These are phyloP conservation scores for Trichoderma sp. DNA, from an alignment of 2,329 filamentous ascomycete genomes.

Conservation along the genomic window DNA sequence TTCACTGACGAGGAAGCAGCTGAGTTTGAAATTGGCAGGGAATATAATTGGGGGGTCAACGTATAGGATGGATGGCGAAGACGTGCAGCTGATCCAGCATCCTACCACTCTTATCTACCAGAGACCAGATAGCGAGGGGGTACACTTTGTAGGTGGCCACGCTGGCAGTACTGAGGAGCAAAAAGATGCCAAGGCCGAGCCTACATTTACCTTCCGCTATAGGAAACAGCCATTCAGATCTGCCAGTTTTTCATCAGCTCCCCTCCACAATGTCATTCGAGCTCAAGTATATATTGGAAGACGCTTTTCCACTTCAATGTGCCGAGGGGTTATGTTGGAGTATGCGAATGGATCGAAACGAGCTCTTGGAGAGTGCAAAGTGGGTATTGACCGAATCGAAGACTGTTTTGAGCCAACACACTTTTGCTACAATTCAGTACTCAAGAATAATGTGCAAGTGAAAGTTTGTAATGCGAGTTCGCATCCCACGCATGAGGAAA, in stretches of 20 bases:
- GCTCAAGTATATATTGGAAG: not conserved
- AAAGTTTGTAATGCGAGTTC: not conserved
- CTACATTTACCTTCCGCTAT: not conserved
- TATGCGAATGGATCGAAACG: not conserved
- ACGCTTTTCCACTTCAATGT: not conserved
- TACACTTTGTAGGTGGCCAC: not conserved
- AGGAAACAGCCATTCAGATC: not conserved
- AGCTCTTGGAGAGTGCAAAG: not conserved
- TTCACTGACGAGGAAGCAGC: not conserved
- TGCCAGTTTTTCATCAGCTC: not conserved
- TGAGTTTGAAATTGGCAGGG: not conserved
- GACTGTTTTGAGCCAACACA: not conserved
- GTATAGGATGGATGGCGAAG: not conserved
- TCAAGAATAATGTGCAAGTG: not conserved
- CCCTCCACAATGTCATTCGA: not conserved
- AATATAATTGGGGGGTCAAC: not conserved
- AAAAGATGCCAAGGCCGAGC: not conserved
- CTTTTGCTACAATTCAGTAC: not conserved
- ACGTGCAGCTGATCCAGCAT: not conserved
- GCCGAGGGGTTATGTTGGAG: not conserved
- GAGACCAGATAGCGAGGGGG: not conserved
- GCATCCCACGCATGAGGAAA: not conserved
- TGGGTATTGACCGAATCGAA: not conserved
- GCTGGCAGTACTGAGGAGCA: not conserved
- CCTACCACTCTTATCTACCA: not conserved